Conservation (phyloP, 352 stramenopile genomes). For the Blastocystis sp. region DNA sequence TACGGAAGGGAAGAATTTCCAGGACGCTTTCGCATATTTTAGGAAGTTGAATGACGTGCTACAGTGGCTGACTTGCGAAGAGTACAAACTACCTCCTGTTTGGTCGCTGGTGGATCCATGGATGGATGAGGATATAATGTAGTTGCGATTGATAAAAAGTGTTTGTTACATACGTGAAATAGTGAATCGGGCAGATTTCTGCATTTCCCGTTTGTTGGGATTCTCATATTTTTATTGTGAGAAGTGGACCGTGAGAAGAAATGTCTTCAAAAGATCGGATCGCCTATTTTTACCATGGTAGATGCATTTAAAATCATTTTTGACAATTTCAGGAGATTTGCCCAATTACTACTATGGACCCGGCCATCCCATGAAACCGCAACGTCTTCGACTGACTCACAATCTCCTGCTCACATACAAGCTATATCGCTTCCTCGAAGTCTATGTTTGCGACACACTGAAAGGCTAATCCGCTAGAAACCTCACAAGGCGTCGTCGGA, state of each 20-base stretch:
- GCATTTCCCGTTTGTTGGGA: not conserved
- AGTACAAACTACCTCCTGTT: not conserved
- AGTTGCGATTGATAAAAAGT: not conserved
- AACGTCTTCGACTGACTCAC: slow-evolving; percentile 90
- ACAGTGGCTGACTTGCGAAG: not conserved
- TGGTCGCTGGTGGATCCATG: slow-evolving; percentile 21
- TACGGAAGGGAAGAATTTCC: slow-evolving; percentile 35
- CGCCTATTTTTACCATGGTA: slow-evolving; percentile 66
- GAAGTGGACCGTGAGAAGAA: slow-evolving; percentile 86
- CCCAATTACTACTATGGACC: slow-evolving; percentile 93
- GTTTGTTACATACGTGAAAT: not conserved
- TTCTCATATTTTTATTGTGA: slow-evolving; percentile 70
- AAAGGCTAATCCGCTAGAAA: slow-evolving; percentile 56
- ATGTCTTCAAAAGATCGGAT: slow-evolving; percentile 57
- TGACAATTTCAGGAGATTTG: slow-evolving; percentile 75
- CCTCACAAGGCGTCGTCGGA: slow-evolving; percentile 74
- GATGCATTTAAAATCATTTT: slow-evolving; percentile 15
- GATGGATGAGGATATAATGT: not conserved
- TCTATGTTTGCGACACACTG: slow-evolving; percentile 76
- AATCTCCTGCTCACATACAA: slow-evolving; percentile 96
- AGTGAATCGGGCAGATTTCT: no score
- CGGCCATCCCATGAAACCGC: slow-evolving; percentile 85
- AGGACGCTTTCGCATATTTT: not conserved
- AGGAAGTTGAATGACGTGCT: not conserved
- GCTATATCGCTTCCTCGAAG: slow-evolving; percentile 96